Evolutionary conservation across 257 asterid genomes (phyloP).

Genomic region (Nicotiana knightiana): DNA sequence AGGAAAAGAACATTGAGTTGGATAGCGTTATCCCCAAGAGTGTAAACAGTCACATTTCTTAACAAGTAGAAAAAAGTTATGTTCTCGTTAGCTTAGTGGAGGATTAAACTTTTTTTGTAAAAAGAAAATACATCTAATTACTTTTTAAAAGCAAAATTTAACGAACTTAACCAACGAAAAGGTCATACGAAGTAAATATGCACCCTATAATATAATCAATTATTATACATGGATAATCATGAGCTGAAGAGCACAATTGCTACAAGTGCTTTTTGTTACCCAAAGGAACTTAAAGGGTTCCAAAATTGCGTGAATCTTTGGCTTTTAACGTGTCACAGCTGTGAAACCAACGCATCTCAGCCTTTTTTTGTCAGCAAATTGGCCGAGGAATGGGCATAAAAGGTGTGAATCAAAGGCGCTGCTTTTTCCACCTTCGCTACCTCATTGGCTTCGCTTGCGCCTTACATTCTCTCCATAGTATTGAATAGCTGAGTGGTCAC

Average conservation of each 20-base stretch:
- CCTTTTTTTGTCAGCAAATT: not conserved
- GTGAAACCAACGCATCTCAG: not conserved
- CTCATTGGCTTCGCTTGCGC: not conserved
- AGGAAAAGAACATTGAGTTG: not conserved
- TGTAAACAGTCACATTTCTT: not conserved
- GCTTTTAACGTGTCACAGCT: not conserved
- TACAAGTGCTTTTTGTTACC: not conserved
- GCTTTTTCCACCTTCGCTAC: no score
- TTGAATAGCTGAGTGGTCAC: not conserved
- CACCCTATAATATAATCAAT: no score
- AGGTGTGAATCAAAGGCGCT: not conserved
- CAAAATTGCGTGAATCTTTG: not conserved
- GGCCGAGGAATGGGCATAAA: not conserved
- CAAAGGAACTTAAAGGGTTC: not conserved
- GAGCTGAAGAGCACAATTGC: no score
- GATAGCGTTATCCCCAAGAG: not conserved
- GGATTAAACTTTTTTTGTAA: no score
- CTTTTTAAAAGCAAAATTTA: no score
- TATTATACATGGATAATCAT: no score
- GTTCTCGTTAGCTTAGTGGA: no score
- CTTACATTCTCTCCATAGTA: not conserved
- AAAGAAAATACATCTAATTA: no score
- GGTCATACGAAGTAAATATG: no score
- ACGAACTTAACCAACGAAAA: no score
- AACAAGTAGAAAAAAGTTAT: not conserved